Evolutionary conservation across 1,139 yeast genomes (phyloP).

Genomic region (Pichia sp.): DNA sequence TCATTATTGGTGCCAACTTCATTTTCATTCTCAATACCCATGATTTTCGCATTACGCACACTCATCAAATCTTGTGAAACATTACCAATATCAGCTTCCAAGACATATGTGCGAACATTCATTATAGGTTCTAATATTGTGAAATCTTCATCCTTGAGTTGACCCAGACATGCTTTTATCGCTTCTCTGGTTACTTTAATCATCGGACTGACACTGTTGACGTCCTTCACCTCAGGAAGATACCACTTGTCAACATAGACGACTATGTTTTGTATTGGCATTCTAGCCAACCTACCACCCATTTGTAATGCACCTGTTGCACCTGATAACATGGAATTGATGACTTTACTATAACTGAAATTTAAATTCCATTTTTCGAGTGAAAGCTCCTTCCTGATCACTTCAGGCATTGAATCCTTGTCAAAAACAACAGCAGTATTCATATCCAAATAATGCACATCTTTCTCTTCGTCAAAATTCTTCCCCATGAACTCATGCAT

Average conservation of each 20-base stretch:
- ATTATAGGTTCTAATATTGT: conserved; percentile 81
- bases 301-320: conserved; percentile 67
- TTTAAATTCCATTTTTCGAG: conserved; percentile 46
- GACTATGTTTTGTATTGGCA: conserved; percentile 61
- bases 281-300: conserved; percentile 66
- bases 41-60: conserved; percentile 65
- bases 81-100: conserved; percentile 70
- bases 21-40: conserved; percentile 50
- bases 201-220: conserved; percentile 36
- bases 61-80: conserved; percentile 79
- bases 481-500: conserved; percentile 4
- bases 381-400: conserved; percentile 23
- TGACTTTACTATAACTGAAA: conserved; percentile 44
- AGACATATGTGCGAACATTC: conserved; percentile 66
- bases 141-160: conserved; percentile 34
- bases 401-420: conserved; percentile 23
- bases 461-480: conserved; percentile 24
- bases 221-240: conserved; percentile 47
- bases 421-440: conserved; percentile 33
- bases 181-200: conserved; percentile 44
- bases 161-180: conserved; percentile 36
- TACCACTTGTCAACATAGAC: conserved; percentile 49
- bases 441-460: conserved; percentile 31
- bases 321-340: conserved; percentile 54
- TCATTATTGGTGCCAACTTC: conserved; percentile 28